A percentile compares a stretch with the other conserved stretches of the same genome.
Evolutionary conservation across 257 asterid genomes (phyloP).

Genomic region (Capsicum chinense): DNA sequence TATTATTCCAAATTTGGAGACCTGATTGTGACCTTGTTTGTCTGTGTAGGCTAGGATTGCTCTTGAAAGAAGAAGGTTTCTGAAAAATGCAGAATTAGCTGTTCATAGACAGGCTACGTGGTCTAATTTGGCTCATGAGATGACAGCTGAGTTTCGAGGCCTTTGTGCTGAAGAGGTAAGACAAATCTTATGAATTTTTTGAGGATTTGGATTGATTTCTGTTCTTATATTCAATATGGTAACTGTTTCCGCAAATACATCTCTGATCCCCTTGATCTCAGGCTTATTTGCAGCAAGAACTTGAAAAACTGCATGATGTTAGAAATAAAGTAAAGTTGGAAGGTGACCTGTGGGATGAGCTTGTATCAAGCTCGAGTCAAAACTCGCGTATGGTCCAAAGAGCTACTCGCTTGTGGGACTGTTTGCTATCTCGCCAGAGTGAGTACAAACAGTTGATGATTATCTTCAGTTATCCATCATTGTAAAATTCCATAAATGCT

Average conservation of each 20-base stretch:
- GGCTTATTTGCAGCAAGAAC: constrained; percentile 99
- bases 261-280: constrained; percentile 43
- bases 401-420: constrained; percentile 98
- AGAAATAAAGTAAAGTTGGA: constrained; percentile 95
- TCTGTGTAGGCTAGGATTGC: constrained; percentile 91
- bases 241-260: constrained; percentile 23
- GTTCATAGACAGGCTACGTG: constrained; percentile 92
- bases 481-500: constrained; percentile 20
- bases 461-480: constrained; percentile 9
- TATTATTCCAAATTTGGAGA: not conserved
- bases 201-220: constrained; percentile 3
- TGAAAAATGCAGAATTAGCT: constrained; percentile 93
- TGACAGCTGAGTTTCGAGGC: constrained; percentile 98
- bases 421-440: constrained; percentile 93
- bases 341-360: constrained; percentile 99
- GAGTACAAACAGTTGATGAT: constrained; percentile 40
- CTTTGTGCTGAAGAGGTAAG: constrained; percentile 97
- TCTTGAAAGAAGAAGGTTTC: constrained; percentile 93
- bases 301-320: constrained; percentile 89
- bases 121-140: constrained; percentile 99
- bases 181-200: constrained; percentile 7
- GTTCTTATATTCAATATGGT: constrained; percentile 27
- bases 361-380: constrained; percentile 97
- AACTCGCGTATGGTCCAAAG: constrained; percentile 97
- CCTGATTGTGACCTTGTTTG: constrained; percentile 7